Base-by-base conservation (phyloP, 345 rosid genomes). In the Syzygium jambos region DNA sequence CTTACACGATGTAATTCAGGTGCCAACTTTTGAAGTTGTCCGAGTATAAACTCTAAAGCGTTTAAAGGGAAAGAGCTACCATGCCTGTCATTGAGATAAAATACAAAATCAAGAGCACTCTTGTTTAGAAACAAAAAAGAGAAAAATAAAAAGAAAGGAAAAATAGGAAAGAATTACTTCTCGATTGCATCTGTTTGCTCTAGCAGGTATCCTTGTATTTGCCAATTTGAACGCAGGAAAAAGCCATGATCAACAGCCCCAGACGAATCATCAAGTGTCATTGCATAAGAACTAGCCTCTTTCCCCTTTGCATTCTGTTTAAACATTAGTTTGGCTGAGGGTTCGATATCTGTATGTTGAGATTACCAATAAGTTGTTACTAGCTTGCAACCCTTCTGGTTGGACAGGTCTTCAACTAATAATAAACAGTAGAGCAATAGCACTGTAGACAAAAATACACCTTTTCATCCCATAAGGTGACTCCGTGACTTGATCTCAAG, bases 1-100 rank as follows among this genome's bases (percentile, higher is more conserved):
- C 97, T 90, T 92, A 98, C 99, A 85, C 98, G 98, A 90, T 98
- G 98, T 87, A 96, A 89, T 91, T 96, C 99, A 87, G 99, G 99
- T 88, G 99, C 98, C 92, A 96, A 91, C 85, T 91, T 95, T 89
- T 92, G 93, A 86, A 96, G 98, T 91, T 94, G 96, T 87, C 92
- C 88, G 88, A 98, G 92, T 88, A 94, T 89, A 89, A 88, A 88
- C 86, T 96, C 98, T 84, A 95, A 92, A 82, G 95, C 90, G 90
- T 92, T 93, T 87, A 93, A 91, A 86, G 95, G 91, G 91, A 95
- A 93, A 77, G 96, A 92, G 89, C 96, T 91, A 77, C 96, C 97
- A 91, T 93, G 91, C 91, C 99, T 95, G 94, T 85, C 87, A 92
- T 85, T 90, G 91, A 88, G 77, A 83, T 85, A 52, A 34, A 43